phyloP scores from a whole-genome alignment of 2,329 filamentous ascomycete species.

The Aspergillus texensis region DNA sequence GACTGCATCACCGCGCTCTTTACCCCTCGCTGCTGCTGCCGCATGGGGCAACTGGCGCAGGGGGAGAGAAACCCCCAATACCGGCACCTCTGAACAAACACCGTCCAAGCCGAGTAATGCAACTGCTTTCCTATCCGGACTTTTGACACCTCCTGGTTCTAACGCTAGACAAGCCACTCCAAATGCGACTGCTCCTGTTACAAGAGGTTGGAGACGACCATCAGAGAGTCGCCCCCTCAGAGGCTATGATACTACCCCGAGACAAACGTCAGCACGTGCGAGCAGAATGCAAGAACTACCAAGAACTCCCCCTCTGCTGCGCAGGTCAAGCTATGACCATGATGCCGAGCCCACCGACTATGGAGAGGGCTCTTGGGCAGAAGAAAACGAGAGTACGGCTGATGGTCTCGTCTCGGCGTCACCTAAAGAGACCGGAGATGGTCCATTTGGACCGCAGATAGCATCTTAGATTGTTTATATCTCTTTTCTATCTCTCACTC shows the following conservation, averaged over 20 bases:
- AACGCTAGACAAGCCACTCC: conserved; percentile 66
- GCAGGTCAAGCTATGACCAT: conserved; percentile 60
- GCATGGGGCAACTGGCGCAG: conserved; percentile 96
- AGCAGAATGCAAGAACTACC: conserved; percentile 38
- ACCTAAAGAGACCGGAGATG: conserved; percentile 31
- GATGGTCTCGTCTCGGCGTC: conserved; percentile 43
- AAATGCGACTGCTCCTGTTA: conserved; percentile 37
- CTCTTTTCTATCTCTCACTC: conserved; percentile 6
- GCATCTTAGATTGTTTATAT: conserved; percentile 19
- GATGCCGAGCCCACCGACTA: conserved; percentile 58
- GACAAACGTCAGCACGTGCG: conserved; percentile 35
- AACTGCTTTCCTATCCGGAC: conserved; percentile 70
- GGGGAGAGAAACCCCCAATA: conserved; percentile 57
- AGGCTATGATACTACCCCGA: conserved; percentile 31
- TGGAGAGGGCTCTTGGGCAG: conserved; percentile 51
- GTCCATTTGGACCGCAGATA: conserved; percentile 37
- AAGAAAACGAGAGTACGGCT: conserved; percentile 53
- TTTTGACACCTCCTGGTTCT: conserved; percentile 87
- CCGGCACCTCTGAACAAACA: conserved; percentile 51
- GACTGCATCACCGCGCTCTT: conserved; percentile 72
- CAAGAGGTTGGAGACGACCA: conserved; percentile 30
- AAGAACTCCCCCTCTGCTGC: conserved; percentile 58
- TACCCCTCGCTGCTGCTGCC: conserved; percentile 87
- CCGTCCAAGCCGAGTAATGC: conserved; percentile 62
- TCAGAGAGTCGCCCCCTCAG: conserved; percentile 41